phyloP scores from a whole-genome alignment of 2,329 filamentous ascomycete species.

The Cladophialophora psammophila region DNA sequence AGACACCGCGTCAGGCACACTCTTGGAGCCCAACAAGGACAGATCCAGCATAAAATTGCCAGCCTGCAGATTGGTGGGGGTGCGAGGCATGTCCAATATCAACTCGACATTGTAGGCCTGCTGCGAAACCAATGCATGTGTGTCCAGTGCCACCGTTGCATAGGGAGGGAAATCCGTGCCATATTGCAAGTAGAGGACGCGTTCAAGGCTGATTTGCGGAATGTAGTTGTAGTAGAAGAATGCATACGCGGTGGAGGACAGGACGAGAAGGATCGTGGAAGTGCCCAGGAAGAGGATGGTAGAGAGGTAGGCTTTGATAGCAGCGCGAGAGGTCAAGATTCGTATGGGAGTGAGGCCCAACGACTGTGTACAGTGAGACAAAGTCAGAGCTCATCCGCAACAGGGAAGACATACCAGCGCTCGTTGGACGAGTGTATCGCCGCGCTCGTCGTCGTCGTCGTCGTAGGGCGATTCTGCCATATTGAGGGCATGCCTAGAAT shows the following conservation, averaged over 20 bases:
- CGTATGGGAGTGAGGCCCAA: conserved; percentile 62
- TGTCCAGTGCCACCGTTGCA: conserved; percentile 58
- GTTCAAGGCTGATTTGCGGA: conserved; percentile 68
- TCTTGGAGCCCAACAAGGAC: conserved; percentile 63
- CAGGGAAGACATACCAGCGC: conserved; percentile 26
- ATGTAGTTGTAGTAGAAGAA: conserved; percentile 75
- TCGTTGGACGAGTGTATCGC: conserved; percentile 24
- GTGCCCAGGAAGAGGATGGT: conserved; percentile 62
- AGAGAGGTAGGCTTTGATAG: conserved; percentile 70
- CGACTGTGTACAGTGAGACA: conserved; percentile 51
- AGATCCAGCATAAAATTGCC: conserved; percentile 97
- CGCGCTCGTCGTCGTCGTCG: conserved; percentile 12
- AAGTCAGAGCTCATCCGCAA: not conserved
- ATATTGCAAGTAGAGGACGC: conserved; percentile 70
- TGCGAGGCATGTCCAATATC: conserved; percentile 77
- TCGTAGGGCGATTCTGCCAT: conserved; percentile 23
- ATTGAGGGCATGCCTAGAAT: conserved; percentile 5
- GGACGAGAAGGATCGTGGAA: conserved; percentile 62
- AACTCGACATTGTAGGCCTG: conserved; percentile 88
- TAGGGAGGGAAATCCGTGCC: conserved; percentile 51
- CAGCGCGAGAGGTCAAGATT: conserved; percentile 65
- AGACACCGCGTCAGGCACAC: conserved; percentile 23
- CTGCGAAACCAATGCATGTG: conserved; percentile 65
- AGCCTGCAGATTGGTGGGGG: conserved; percentile 73
- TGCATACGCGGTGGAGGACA: conserved; percentile 68